Conservation (phyloP, 1,284 basidiomycete species). For the Earliella scabrosa region DNA sequence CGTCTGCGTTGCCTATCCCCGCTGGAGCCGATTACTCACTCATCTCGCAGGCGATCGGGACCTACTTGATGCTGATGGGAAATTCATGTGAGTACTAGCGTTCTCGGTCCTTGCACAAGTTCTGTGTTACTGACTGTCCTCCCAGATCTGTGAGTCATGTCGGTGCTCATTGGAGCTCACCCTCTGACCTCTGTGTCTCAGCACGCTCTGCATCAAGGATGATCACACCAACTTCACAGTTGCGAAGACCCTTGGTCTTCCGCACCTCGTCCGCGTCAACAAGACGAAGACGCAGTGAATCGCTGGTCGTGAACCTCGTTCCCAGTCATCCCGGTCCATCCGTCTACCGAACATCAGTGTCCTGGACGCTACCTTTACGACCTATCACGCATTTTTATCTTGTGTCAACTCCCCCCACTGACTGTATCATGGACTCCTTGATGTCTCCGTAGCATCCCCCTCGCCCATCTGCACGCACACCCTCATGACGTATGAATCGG, state of each 20-base stretch:
- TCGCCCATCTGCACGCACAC: not conserved
- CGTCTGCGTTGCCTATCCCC: constrained; percentile 67
- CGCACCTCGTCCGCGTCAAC: constrained; percentile 36
- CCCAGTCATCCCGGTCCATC: not conserved
- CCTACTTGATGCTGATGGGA: constrained; percentile 64
- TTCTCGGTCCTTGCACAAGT: not conserved
- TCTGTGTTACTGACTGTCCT: constrained; percentile 1
- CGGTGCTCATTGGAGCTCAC: not conserved
- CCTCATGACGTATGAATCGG: not conserved
- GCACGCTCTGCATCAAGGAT: constrained; percentile 64
- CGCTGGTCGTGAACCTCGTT: no score
- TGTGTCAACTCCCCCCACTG: no score
- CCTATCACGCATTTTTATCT: not conserved
- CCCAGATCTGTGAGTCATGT: constrained; percentile 50
- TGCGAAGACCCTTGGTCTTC: constrained; percentile 45
- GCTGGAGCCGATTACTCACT: constrained; percentile 43
- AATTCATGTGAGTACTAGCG: constrained; percentile 53
- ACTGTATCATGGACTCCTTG: not conserved
- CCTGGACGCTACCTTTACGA: not conserved
- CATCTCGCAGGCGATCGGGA: constrained; percentile 51
- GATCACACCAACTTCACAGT: constrained; percentile 53
- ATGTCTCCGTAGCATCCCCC: not conserved
- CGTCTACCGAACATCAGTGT: no score
- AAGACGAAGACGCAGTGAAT: constrained; percentile 25
- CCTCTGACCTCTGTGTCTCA: constrained; percentile 26